Percentiles rank a stretch among this genome's conserved stretches.
These are phyloP conservation scores for Perkinsus chesapeaki DNA, from an alignment of 169 alveolate species.

Conservation along the genomic window DNA sequence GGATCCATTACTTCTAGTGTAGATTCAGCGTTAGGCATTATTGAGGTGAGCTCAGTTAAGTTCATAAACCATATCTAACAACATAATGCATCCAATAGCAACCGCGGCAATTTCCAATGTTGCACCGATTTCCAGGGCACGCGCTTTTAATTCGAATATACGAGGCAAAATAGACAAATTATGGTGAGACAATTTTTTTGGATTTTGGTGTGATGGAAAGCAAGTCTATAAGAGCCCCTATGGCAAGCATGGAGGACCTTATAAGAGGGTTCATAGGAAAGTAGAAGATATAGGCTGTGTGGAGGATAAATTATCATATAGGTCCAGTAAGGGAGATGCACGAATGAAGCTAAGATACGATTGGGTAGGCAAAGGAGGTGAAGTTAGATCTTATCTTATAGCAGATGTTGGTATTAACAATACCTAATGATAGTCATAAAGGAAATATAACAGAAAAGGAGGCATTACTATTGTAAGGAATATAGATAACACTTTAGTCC, in stretches of 20 bases:
- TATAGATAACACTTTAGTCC: no score
- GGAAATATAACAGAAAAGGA: neutral
- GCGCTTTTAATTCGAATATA: no score
- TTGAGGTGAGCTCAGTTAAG: no score
- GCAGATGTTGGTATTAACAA: neutral
- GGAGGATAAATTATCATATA: neutral
- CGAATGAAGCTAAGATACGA: neutral
- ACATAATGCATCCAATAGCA: no score
- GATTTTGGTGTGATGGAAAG: no score
- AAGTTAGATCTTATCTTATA: neutral
- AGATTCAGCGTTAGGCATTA: no score
- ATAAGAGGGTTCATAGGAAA: neutral
- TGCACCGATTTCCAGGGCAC: no score
- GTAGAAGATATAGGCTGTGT: neutral
- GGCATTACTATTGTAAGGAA: neutral
- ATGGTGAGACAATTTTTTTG: no score
- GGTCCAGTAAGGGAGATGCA: neutral
- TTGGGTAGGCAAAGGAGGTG: neutral
- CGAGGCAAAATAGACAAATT: no score
- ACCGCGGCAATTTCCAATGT: no score
- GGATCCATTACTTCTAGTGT: no score
- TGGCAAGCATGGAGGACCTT: neutral
- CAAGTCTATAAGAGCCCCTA: neutral
- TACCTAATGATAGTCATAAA: neutral
- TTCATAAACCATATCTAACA: no score